Evolutionary conservation across 2,329 filamentous ascomycete genomes (phyloP).

Genomic region (Colletotrichum echinochloae): DNA sequence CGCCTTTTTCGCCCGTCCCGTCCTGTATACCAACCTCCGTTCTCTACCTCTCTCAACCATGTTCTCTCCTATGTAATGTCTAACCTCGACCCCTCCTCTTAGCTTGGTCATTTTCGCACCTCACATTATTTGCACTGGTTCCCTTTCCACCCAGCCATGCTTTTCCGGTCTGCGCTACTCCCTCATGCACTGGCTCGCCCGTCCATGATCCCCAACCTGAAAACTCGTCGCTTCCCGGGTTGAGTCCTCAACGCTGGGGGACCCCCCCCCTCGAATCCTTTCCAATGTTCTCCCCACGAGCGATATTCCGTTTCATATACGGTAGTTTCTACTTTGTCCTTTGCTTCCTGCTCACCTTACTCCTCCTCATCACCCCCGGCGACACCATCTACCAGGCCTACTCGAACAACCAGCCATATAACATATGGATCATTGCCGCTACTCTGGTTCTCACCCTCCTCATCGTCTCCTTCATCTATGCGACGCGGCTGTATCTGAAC

Average conservation of each 20-base stretch:
- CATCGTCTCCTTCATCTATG: slow-evolving; percentile 81
- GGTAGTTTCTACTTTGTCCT: slow-evolving; percentile 81
- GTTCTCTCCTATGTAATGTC: slow-evolving; percentile 34
- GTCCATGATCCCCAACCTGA: slow-evolving; percentile 33
- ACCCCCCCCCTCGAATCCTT: slow-evolving; percentile 9
- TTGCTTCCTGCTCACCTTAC: slow-evolving; percentile 76
- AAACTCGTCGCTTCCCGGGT: slow-evolving; percentile 42
- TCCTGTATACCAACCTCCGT: slow-evolving; percentile 29
- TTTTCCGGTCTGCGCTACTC: slow-evolving; percentile 44
- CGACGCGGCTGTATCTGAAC: slow-evolving; percentile 87
- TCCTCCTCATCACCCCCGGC: slow-evolving; percentile 83
- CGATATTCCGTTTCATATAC: slow-evolving; percentile 85
- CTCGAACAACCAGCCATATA: slow-evolving; percentile 74
- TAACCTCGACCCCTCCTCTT: slow-evolving; percentile 19
- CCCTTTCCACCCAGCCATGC: slow-evolving; percentile 40
- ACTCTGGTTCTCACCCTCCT: slow-evolving; percentile 80
- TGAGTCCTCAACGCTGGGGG: slow-evolving; percentile 38
- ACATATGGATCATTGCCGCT: slow-evolving; percentile 84
- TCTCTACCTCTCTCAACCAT: slow-evolving; percentile 10
- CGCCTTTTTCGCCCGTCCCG: slow-evolving; percentile 5
- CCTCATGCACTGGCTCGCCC: slow-evolving; percentile 38
- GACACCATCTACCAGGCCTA: slow-evolving; percentile 86
- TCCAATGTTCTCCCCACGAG: slow-evolving; percentile 57
- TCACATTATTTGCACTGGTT: slow-evolving; percentile 12
- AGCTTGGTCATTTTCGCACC: slow-evolving; percentile 11